phyloP scores from a whole-genome alignment of 2,329 filamentous ascomycete genomes.

The Clarireedia hainanense region DNA sequence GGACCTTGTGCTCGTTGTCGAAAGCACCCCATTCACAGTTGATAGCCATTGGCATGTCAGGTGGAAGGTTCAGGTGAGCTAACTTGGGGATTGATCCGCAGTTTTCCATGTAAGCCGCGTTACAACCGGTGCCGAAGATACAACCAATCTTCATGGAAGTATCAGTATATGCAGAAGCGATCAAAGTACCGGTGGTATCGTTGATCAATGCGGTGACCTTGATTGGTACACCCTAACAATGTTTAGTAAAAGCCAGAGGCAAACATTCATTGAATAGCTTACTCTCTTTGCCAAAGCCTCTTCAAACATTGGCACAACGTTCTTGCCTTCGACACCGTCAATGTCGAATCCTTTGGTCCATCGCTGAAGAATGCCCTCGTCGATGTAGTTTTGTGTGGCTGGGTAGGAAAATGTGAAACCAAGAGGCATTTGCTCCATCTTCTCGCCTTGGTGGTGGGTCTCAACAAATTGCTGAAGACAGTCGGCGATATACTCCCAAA shows the following conservation, averaged over 20 bases:
- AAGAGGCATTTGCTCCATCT: conserved; percentile 62
- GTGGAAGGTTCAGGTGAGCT: conserved; percentile 78
- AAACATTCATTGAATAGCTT: conserved; percentile 22
- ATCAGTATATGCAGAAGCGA: conserved; percentile 96
- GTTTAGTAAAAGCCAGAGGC: conserved; percentile 12
- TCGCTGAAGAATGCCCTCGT: conserved; percentile 83
- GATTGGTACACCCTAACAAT: conserved; percentile 71
- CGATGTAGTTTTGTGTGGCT: conserved; percentile 85
- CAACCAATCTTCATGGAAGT: conserved; percentile 87
- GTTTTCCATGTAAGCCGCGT: conserved; percentile 96
- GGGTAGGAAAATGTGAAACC: conserved; percentile 98
- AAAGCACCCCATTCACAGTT: conserved; percentile 98
- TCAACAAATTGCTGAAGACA: conserved; percentile 87
- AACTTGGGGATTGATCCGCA: conserved; percentile 89
- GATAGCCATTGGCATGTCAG: conserved; percentile 82
- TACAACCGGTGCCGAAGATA: conserved; percentile 97
- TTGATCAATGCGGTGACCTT: conserved; percentile 92
- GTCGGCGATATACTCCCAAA: conserved; percentile 94
- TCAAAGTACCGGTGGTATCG: conserved; percentile 93
- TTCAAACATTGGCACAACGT: conserved; percentile 85
- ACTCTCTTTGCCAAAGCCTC: conserved; percentile 64
- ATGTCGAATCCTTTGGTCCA: conserved; percentile 99
- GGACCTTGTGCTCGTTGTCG: conserved; percentile 84
- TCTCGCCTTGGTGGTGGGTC: conserved; percentile 65
- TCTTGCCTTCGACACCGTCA: conserved; percentile 78